A percentile compares a stretch with the other conserved stretches of the same genome.
phyloP scores from a whole-genome alignment of 352 stramenopile genomes.

The Globisporangium ultimum region DNA sequence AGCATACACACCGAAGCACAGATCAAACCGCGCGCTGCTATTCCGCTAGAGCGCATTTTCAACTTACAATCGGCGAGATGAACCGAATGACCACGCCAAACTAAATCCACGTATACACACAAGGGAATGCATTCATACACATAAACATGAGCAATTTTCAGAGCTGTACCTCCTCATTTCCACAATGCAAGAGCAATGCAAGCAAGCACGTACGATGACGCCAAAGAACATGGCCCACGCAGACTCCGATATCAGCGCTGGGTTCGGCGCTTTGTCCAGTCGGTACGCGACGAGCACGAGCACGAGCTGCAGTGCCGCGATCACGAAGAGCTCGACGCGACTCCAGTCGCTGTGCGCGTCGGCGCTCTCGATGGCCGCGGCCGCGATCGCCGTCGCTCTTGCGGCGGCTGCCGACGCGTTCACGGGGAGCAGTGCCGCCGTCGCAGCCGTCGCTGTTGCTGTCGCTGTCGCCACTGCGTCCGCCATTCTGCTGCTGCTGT shows the following conservation, averaged over 20 bases:
- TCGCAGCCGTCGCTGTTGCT: conserved; percentile 19
- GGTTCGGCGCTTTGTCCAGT: conserved; percentile 59
- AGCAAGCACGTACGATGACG: conserved; percentile 50
- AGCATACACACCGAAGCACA: neutral
- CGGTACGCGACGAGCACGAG: conserved; percentile 82
- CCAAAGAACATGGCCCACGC: conserved; percentile 82
- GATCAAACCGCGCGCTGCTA: neutral
- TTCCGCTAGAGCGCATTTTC: neutral
- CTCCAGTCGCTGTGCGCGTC: conserved; percentile 52
- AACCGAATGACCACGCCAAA: conserved; percentile 77
- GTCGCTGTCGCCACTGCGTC: conserved; percentile 16
- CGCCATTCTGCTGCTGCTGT: neutral
- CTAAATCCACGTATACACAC: conserved; percentile 20
- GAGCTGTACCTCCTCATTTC: neutral
- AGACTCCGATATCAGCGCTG: conserved; percentile 77
- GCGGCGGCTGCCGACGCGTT: conserved; percentile 14
- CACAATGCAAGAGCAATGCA: too few relatives aligned
- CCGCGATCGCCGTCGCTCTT: conserved; percentile 15
- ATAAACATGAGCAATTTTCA: neutral
- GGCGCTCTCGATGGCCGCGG: conserved; percentile 14
- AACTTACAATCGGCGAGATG: conserved; percentile 66
- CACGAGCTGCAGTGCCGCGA: conserved; percentile 76
- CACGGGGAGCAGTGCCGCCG: conserved; percentile 10
- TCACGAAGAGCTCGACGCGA: conserved; percentile 72
- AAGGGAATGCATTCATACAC: neutral